phyloP scores from a whole-genome alignment of 768 basidiomycete species.

The Suillus subaureus region DNA sequence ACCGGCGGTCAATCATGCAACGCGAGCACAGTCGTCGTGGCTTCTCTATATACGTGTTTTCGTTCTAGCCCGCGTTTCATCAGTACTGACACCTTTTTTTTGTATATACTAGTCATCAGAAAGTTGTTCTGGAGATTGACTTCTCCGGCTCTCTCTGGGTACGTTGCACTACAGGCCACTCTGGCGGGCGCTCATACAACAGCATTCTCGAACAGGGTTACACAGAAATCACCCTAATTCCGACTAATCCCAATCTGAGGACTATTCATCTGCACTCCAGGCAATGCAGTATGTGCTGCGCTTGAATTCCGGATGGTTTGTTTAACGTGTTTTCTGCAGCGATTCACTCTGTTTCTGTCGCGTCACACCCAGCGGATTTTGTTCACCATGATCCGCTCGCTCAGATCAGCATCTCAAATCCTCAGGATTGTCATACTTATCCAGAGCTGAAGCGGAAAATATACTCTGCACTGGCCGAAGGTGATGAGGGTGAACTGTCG shows the following conservation, averaged over 20 bases:
- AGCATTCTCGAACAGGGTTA: conserved; percentile 63
- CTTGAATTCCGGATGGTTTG: conserved; percentile 18
- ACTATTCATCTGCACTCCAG: conserved; percentile 88
- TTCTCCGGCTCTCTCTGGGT: conserved; percentile 88
- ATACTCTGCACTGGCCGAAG: conserved; percentile 88
- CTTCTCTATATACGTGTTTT: conserved; percentile 83
- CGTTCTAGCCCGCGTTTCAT: conserved; percentile 27
- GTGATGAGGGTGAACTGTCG: conserved; percentile 93
- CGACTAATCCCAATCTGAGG: conserved; percentile 74
- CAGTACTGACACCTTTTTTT: conserved; percentile 47
- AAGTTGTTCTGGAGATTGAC: conserved; percentile 92
- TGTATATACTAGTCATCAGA: conserved; percentile 91
- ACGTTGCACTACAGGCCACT: conserved; percentile 33
- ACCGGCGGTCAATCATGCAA: conserved; percentile 49
- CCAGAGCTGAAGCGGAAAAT: conserved; percentile 92
- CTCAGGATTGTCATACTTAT: conserved; percentile 82
- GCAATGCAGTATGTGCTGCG: conserved; percentile 72
- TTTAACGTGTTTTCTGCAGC: conserved; percentile 44
- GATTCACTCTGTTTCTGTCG: conserved; percentile 74
- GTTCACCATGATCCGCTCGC: conserved; percentile 75
- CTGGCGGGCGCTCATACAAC: conserved; percentile 22
- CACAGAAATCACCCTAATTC: conserved; percentile 89
- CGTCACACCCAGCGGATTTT: conserved; percentile 74
- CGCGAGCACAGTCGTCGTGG: conserved; percentile 80
- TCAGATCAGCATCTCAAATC: conserved; percentile 64